Evolutionary conservation across 805 yeast species (phyloP).

Genomic region (Komagataella phaffii): DNA sequence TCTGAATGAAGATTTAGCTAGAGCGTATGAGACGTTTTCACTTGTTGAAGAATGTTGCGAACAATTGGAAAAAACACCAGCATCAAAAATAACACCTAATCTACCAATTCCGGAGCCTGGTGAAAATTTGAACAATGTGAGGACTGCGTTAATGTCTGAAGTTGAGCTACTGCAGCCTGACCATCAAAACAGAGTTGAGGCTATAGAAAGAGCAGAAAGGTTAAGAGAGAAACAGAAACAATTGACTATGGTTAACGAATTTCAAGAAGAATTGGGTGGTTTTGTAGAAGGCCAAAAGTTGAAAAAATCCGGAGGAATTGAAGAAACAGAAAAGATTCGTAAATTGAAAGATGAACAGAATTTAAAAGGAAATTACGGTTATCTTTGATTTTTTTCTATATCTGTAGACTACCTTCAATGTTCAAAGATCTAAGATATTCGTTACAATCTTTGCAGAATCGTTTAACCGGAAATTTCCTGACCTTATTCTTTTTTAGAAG

Average conservation of each 20-base stretch:
- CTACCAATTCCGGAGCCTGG: conserved; percentile 39
- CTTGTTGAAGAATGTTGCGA: conserved; percentile 71
- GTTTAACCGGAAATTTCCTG: background rate
- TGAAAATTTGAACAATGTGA: conserved; percentile 37
- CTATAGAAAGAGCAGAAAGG: conserved; percentile 79
- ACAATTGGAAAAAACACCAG: conserved; percentile 56
- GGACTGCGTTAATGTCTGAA: conserved; percentile 71
- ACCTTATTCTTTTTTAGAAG: conserved; percentile 7
- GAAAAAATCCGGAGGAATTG: conserved; percentile 80
- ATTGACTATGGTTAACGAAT: conserved; percentile 41
- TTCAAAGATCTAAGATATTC: background rate
- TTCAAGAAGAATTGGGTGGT: conserved; percentile 74
- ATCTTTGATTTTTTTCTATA: conserved; percentile 9
- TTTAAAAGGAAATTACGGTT: conserved; percentile 24
- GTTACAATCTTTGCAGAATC: background rate
- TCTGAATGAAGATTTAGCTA: conserved; percentile 65
- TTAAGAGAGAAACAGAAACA: conserved; percentile 60
- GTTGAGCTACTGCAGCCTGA: conserved; percentile 73
- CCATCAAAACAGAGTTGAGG: conserved; percentile 76
- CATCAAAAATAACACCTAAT: conserved; percentile 22
- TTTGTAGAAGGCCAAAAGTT: conserved; percentile 71
- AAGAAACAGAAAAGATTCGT: conserved; percentile 66
- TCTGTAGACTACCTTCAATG: background rate
- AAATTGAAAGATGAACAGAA: conserved; percentile 59
- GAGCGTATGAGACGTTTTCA: conserved; percentile 70